phyloP scores from a whole-genome alignment of 768 basidiomycete genomes.

The Lactifluus rugatus region DNA sequence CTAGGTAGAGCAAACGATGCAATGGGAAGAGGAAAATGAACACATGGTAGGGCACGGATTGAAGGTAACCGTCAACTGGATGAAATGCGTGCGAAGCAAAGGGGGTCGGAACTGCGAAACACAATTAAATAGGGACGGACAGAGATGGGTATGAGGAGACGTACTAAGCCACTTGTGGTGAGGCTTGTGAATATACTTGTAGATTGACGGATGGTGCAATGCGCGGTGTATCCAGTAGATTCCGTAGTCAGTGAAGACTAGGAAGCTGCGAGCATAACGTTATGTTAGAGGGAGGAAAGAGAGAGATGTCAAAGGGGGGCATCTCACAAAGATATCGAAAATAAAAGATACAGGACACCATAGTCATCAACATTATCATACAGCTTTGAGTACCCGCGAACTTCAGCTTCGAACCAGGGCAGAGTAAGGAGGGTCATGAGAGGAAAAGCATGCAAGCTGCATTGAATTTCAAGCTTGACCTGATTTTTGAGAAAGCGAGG shows the following conservation, averaged over 20 bases:
- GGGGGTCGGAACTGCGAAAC: constrained; percentile 76
- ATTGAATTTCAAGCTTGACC: constrained; percentile 66
- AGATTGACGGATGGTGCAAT: constrained; percentile 76
- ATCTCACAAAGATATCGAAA: constrained; percentile 61
- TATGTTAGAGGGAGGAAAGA: background rate
- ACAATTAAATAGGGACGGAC: background rate
- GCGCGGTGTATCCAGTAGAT: constrained; percentile 97
- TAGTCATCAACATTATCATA: constrained; percentile 76
- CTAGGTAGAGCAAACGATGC: constrained; percentile 76
- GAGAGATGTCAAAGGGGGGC: background rate
- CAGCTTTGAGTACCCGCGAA: constrained; percentile 69
- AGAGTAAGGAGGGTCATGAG: constrained; percentile 74
- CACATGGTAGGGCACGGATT: constrained; percentile 91
- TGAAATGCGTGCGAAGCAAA: constrained; percentile 98
- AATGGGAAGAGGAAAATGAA: constrained; percentile 87
- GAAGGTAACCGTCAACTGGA: constrained; percentile 86
- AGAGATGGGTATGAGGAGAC: constrained; percentile 27
- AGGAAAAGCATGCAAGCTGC: constrained; percentile 70
- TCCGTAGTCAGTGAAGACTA: constrained; percentile 82
- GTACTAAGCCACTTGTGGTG: constrained; percentile 97
- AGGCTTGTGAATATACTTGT: constrained; percentile 91
- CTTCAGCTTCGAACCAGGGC: constrained; percentile 92
- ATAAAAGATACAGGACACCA: constrained; percentile 61
- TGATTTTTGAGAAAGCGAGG: constrained; percentile 91
- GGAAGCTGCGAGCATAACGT: constrained; percentile 40